phyloP scores from a whole-genome alignment of 257 asterid genomes.

The Fraxinus pennsylvanica region DNA sequence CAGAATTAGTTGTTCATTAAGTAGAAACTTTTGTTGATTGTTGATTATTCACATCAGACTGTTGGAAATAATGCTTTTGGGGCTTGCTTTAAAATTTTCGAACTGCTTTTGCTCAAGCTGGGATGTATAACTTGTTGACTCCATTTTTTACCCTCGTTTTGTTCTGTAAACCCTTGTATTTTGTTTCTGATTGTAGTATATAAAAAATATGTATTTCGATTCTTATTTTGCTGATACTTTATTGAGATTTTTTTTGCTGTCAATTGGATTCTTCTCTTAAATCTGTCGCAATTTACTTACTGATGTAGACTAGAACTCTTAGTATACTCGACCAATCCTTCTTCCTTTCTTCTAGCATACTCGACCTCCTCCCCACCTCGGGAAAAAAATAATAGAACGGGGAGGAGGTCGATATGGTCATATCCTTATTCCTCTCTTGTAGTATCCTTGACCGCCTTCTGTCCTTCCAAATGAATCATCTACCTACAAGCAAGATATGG shows the following conservation, averaged over 20 bases:
- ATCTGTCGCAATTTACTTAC: not conserved
- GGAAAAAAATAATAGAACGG: no score
- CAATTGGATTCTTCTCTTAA: not conserved
- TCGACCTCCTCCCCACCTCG: no score
- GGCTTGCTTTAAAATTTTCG: not conserved
- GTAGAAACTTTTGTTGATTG: slow-evolving; percentile 28
- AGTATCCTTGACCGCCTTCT: no score
- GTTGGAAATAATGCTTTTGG: slow-evolving; percentile 21
- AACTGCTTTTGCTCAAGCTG: not conserved
- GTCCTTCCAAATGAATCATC: no score
- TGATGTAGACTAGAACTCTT: not conserved
- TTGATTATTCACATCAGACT: slow-evolving; percentile 3
- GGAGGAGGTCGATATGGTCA: no score
- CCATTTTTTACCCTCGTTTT: not conserved
- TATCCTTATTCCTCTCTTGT: no score
- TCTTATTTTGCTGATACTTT: not conserved
- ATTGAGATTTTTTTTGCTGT: not conserved
- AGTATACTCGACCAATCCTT: no score
- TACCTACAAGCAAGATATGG: no score
- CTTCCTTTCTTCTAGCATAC: no score
- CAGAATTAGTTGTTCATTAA: slow-evolving; percentile 41
- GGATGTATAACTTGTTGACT: not conserved
- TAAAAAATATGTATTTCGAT: not conserved
- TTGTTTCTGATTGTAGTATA: not conserved
- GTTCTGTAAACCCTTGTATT: not conserved